phyloP scores from a whole-genome alignment of 495 filamentous ascomycete genomes.

The Annulohypoxylon maeteangense region DNA sequence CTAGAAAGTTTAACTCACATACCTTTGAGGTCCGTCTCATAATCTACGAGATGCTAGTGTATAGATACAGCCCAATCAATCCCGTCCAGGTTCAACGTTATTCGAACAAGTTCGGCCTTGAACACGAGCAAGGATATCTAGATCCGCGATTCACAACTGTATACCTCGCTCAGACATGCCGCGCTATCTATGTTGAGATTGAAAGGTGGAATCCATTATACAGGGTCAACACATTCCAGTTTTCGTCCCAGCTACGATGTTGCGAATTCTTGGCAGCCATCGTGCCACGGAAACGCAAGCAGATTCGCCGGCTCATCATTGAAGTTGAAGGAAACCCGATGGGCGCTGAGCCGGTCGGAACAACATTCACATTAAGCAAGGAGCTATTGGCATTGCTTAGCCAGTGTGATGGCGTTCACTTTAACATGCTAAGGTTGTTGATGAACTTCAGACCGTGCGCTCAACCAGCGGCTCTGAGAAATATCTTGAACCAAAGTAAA shows the following conservation, averaged over 20 bases:
- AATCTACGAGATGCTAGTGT: constrained; percentile 13
- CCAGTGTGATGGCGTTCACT: no score
- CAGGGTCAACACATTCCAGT: constrained; percentile 5
- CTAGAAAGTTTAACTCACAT: constrained; percentile 8
- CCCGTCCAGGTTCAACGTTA: background rate
- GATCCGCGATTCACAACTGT: no score
- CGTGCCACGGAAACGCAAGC: background rate
- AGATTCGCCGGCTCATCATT: constrained; percentile 1
- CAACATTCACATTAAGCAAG: background rate
- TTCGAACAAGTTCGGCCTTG: constrained; percentile 21
- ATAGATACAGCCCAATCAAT: background rate
- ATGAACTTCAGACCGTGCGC: no score
- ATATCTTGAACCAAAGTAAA: background rate
- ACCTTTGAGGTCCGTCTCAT: constrained; percentile 17
- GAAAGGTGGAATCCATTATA: constrained; percentile 15
- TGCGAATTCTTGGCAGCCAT: constrained; percentile 1
- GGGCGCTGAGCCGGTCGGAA: no score
- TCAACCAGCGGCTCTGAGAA: no score
- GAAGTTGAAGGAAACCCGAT: no score
- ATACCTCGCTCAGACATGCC: constrained; percentile 17
- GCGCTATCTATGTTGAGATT: constrained; percentile 19
- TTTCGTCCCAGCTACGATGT: background rate
- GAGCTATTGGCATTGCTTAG: background rate
- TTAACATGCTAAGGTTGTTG: no score
- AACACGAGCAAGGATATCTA: no score